phyloP scores from a whole-genome alignment of 352 stramenopile genomes.

The Pythium oligandrum region DNA sequence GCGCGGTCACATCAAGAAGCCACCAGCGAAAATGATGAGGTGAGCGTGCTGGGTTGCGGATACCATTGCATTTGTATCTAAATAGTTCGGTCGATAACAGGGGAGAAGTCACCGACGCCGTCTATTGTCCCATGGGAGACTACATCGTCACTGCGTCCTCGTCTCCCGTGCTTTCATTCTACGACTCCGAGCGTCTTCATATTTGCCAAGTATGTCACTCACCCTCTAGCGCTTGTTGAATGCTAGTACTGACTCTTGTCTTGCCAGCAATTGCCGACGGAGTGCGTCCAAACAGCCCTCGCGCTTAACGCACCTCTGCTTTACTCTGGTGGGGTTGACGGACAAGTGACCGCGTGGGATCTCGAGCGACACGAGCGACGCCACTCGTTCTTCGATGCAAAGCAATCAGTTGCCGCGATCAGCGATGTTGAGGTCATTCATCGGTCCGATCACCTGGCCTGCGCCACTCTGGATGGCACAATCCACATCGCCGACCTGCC shows the following conservation, averaged over 20 bases:
- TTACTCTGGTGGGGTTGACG: conserved; percentile 33
- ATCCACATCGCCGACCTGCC: conserved; percentile 57
- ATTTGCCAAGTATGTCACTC: conserved; percentile 34
- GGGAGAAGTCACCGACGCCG: conserved; percentile 21
- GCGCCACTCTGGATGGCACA: conserved; percentile 39
- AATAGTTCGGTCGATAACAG: too few relatives aligned
- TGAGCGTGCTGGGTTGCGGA: too few relatives aligned
- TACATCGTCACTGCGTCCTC: conserved; percentile 47
- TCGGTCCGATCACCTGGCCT: conserved; percentile 26
- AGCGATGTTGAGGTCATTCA: conserved; percentile 38
- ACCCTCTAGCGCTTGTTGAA: not conserved
- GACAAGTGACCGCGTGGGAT: conserved; percentile 44
- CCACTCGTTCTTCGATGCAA: conserved; percentile 35
- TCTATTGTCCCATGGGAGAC: conserved; percentile 33
- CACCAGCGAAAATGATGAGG: not conserved
- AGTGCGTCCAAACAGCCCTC: conserved; percentile 31
- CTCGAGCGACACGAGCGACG: conserved; percentile 22
- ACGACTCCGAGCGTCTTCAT: conserved; percentile 40
- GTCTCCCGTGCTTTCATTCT: conserved; percentile 47
- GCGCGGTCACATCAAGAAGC: conserved; percentile 13
- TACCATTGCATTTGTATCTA: too few relatives aligned
- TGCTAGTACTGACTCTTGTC: not conserved
- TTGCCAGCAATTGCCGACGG: conserved; percentile 43
- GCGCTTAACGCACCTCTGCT: conserved; percentile 16
- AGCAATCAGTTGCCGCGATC: conserved; percentile 16